A percentile compares a stretch with the other conserved stretches of the same genome.
These are phyloP conservation scores for Coix lacrymajobi DNA, from an alignment of 176 grass and related monocot species.

Conservation along the genomic window DNA sequence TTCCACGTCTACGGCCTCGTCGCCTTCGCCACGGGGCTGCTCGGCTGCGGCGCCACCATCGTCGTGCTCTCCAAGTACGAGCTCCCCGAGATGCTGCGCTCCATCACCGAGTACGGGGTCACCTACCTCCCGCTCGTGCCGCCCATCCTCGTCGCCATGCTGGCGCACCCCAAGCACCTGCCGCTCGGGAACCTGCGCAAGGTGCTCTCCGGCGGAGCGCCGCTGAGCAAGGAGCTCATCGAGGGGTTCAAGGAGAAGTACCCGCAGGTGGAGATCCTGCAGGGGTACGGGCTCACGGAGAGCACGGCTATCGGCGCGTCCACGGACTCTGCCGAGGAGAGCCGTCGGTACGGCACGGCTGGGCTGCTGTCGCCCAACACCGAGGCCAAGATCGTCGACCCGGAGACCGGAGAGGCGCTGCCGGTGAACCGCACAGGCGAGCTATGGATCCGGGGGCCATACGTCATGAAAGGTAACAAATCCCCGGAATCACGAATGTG, in stretches of 20 bases:
- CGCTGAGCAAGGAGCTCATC: slow-evolving; percentile 76
- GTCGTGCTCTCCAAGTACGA: slow-evolving; percentile 92
- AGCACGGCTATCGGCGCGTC: slow-evolving; percentile 93
- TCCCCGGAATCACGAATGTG: neutral
- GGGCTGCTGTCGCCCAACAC: slow-evolving; percentile 86
- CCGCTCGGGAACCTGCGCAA: slow-evolving; percentile 54
- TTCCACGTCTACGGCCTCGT: slow-evolving; percentile 96
- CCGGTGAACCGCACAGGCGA: slow-evolving; percentile 78
- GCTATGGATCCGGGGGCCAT: slow-evolving; percentile 81
- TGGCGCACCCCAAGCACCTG: slow-evolving; percentile 45
- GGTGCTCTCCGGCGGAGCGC: slow-evolving; percentile 77
- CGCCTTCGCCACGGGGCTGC: slow-evolving; percentile 84
- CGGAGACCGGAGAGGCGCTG: slow-evolving; percentile 51
- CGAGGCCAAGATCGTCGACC: slow-evolving; percentile 84
- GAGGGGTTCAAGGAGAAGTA: slow-evolving; percentile 91
- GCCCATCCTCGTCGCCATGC: slow-evolving; percentile 85
- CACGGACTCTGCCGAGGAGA: slow-evolving; percentile 89
- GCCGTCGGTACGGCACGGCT: slow-evolving; percentile 75
- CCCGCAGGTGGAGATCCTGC: slow-evolving; percentile 77
- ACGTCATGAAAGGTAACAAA: slow-evolving; percentile 91
- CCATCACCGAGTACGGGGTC: slow-evolving; percentile 57
- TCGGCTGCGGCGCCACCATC: slow-evolving; percentile 83
- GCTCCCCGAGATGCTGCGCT: slow-evolving; percentile 71
- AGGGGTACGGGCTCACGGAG: slow-evolving; percentile 90
- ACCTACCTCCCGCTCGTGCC: slow-evolving; percentile 94